A percentile compares a stretch with the other conserved stretches of the same genome.
phyloP scores from a whole-genome alignment of 208 protist genomes.

The Porcisia hertigi region DNA sequence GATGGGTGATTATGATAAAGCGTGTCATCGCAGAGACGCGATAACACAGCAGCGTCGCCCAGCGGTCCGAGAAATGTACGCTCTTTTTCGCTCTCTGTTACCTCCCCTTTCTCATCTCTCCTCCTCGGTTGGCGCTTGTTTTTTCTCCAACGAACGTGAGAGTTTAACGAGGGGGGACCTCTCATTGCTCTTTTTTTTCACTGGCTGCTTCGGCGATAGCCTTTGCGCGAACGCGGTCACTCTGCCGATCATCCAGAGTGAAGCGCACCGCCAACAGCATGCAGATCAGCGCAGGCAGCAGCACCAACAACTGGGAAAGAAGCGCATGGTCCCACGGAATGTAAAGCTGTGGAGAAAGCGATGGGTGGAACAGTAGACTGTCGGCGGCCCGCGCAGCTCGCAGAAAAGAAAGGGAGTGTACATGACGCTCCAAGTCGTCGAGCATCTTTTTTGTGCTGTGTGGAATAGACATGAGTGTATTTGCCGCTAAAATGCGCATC shows the following conservation, averaged over 20 bases:
- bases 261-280: conserved; percentile 43
- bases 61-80: not conserved
- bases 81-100: not conserved
- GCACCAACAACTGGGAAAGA: conserved; percentile 58
- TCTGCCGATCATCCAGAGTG: conserved; percentile 14
- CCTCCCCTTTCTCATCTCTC: not conserved
- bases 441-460: conserved; percentile 34
- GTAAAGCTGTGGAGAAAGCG: conserved; percentile 75
- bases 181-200: conserved; percentile 8
- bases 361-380: conserved; percentile 76
- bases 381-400: conserved; percentile 61
- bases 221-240: conserved; percentile 1
- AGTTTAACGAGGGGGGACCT: not conserved
- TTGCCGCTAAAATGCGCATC: conserved; percentile 34
- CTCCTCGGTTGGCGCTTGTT: too few species aligned
- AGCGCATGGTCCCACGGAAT: conserved; percentile 76
- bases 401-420: conserved; percentile 32
- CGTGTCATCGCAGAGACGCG: not conserved
- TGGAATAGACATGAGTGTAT: conserved; percentile 58
- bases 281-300: conserved; percentile 52
- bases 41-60: not conserved
- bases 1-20: not conserved
- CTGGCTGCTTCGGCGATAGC: not conserved
- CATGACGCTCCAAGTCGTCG: conserved; percentile 32
- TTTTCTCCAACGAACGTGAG: not conserved